Conservation (phyloP, 192 early-diverging fungal species). For the Coemansia sp. region DNA sequence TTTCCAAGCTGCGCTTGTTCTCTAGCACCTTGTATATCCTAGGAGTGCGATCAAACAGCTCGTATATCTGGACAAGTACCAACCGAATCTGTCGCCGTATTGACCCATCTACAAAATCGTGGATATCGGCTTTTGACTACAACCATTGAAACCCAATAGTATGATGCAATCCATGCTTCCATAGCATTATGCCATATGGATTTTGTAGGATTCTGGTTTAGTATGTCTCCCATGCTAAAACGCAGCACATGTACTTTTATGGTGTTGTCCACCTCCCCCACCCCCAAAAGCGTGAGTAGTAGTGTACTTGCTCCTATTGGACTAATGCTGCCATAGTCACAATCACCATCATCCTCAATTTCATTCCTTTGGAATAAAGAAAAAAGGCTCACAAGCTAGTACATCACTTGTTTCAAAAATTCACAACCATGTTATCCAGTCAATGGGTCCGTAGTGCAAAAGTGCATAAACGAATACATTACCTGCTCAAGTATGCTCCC, state of each 20-base stretch:
- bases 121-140: slow-evolving; percentile 34
- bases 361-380: background rate
- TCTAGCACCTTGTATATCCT: slow-evolving; percentile 33
- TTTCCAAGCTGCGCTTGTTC: slow-evolving; percentile 25
- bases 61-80: slow-evolving; percentile 40
- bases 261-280: too few species aligned
- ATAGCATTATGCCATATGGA: background rate
- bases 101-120: slow-evolving; percentile 35
- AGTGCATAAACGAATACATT: slow-evolving; percentile 6
- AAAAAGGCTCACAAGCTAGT: background rate
- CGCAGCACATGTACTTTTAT: background rate
- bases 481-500: slow-evolving; percentile 31
- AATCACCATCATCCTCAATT: too few species aligned
- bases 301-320: too few species aligned
- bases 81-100: slow-evolving; percentile 37
- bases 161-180: background rate
- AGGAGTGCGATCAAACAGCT: slow-evolving; percentile 33
- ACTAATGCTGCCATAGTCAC: too few species aligned
- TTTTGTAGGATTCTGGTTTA: background rate
- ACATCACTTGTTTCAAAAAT: background rate
- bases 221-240: background rate
- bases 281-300: too few species aligned
- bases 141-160: background rate
- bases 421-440: background rate
- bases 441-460: background rate